Evolutionary conservation across 345 rosid species (phyloP), one percentile per base, ranked within the genome.

Genomic region (Citrus sp.): DNA sequence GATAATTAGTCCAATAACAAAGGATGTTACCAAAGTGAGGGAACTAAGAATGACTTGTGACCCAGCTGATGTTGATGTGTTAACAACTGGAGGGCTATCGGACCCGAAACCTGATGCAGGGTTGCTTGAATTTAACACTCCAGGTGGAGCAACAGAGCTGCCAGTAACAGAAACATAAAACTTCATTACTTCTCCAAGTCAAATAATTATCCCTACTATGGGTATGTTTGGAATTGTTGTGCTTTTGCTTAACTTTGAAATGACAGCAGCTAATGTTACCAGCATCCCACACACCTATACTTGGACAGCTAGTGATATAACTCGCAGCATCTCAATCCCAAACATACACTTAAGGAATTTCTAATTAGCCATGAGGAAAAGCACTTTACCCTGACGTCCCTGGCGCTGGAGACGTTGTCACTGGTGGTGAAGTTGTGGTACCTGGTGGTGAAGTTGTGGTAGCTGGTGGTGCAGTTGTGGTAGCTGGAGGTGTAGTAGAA

Each of bases 101-200:
- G 80, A 55, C 22, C 92, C 92, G 7, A 80, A 86, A 58, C 68
- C 78, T 13, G 87, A 67, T 35, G 69, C 77, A 6, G 97, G 94
- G 70, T 21, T 79, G 84, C 90, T 86, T 67, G 90, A 79, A 77
- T 87, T 90, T 34, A 84, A 28, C 58, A 84, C 86, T 40, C 87
- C 58, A 58, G 97, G 90, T 59, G 96, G 90, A 73, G 75, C 70
- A 27, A 86, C 84, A 73, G 82, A 67, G 75, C 88, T 88, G 85
- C 84, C 64, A 78, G 25, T 27, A 2, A 74, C 27, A 28, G n/a
- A 60, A 58, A 78, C 22, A 51, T 3, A 8, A 12, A 32, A 64
- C 14, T 8, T 18, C 35, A 60, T 61, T 40, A 35, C 21, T 65
- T 68, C 55, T 18, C 79, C 25, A 62, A 42, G 62, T 24, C 69